Evolutionary conservation across 2,329 filamentous ascomycete genomes (phyloP).

Genomic region (Seiridium unicorne): DNA sequence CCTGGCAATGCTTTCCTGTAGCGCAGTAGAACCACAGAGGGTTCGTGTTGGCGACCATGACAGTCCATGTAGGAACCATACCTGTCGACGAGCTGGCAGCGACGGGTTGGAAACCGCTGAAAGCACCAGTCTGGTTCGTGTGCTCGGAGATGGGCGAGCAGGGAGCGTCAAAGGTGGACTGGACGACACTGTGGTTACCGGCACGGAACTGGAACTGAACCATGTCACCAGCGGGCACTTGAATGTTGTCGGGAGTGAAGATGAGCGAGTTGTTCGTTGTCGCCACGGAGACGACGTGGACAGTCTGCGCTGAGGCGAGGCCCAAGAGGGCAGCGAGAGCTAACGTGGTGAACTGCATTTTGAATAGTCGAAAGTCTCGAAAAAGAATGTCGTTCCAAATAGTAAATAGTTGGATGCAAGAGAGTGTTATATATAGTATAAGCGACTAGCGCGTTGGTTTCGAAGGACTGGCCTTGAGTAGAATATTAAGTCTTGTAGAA

Average conservation of each 20-base stretch:
- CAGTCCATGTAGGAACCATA: constrained; percentile 66
- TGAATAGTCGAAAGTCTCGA: constrained; percentile 24
- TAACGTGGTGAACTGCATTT: constrained; percentile 53
- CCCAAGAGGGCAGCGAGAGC: constrained; percentile 46
- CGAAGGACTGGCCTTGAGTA: constrained; percentile 47
- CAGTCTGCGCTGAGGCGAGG: constrained; percentile 35
- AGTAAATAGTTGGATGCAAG: constrained; percentile 1
- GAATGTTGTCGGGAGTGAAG: constrained; percentile 66
- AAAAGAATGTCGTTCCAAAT: neutral
- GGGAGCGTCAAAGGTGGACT: constrained; percentile 71
- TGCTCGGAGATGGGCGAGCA: constrained; percentile 60
- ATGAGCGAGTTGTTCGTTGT: constrained; percentile 51
- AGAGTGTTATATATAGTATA: constrained; percentile 13
- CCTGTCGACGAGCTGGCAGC: constrained; percentile 46
- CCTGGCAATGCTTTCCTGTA: constrained; percentile 71
- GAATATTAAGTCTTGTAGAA: constrained; percentile 20
- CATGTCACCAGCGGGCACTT: constrained; percentile 60
- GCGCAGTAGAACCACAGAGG: constrained; percentile 81
- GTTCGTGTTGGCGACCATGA: constrained; percentile 65
- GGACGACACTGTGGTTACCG: constrained; percentile 76
- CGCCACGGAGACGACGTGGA: constrained; percentile 67
- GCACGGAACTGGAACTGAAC: constrained; percentile 66
- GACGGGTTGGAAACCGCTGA: constrained; percentile 65
- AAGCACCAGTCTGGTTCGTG: constrained; percentile 58
- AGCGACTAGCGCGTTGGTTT: constrained; percentile 45